Conservation (phyloP, 805 yeast species). For the Saccharomycopsis selenospora region DNA sequence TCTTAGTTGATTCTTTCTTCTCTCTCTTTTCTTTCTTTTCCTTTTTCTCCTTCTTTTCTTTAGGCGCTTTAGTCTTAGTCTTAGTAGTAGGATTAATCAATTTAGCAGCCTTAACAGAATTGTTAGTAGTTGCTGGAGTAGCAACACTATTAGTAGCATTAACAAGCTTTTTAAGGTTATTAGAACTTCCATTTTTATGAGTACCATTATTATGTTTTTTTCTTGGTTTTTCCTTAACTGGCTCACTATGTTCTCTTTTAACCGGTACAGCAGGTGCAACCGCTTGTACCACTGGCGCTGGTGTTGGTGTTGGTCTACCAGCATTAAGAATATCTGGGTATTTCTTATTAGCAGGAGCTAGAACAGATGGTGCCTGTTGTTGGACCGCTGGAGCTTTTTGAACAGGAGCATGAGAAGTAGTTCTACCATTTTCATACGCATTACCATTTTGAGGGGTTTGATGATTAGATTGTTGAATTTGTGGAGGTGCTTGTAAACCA, state of each 20-base stretch:
- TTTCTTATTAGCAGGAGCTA: conserved; percentile 19
- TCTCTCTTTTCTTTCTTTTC: neutral
- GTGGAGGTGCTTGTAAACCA: too few species aligned
- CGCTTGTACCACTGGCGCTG: conserved; percentile 20
- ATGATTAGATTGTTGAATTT: too few species aligned
- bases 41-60: neutral
- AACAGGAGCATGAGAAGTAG: too few species aligned
- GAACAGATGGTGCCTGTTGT: conserved; percentile 22
- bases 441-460: too few species aligned
- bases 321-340: conserved; percentile 18
- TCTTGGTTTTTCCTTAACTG: neutral
- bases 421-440: too few species aligned
- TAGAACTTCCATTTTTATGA: neutral
- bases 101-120: too few species aligned
- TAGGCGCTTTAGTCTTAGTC: neutral
- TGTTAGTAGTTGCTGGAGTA: too few species aligned
- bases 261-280: conserved; percentile 7
- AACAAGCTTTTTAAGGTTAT: neutral
- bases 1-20: neutral
- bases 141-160: too few species aligned
- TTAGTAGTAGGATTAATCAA: neutral
- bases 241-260: conserved; percentile 1
- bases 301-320: conserved; percentile 15
- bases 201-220: neutral
- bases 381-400: too few species aligned